Base-by-base conservation (phyloP, 306 rosid genomes). In the Lagenaria siceraria region DNA sequence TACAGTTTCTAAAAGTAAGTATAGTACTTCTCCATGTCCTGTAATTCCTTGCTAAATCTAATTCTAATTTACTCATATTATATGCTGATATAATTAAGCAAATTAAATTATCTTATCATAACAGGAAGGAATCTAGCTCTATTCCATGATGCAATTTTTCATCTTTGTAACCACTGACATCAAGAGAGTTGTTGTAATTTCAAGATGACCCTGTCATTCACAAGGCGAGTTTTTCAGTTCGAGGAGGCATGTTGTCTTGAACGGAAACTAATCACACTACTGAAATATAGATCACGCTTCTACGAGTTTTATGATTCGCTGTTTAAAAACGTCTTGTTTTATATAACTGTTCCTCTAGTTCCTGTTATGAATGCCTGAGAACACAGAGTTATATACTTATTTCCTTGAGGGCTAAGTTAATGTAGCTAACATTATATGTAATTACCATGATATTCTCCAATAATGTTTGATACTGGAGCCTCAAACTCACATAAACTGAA, bases 1-100 rank as follows among this genome's bases (percentile, higher is more conserved):
- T 90, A 95, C 92, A 78, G 86, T 86, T 82, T 90, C 83, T 92
- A 88, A 91, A 51, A 77, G 66, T 54, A 85, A 69, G 96, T 71
- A 81, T 82, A 86, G 77, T 75, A 60, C 21, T 51, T 46, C 17
- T 3, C 3, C 18, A 46, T 46, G 52, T 46, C 9, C 52, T 46
- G 24, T 27, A 52, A 19, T 74, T 54, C 36, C 21, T 55, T 75
- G 36, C 66, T 56, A 18, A 7, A 53, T 75, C 54, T 56, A 74
- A 19, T 54, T 21, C 66, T 24, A 73, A 74, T 74, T 54, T 56
- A 51, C 27, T 72, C 59, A 19, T n/a, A 4, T 4, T n/a, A 2
- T n/a, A 2, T 10, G 43, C 46, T 72, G 61, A 17, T 72, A 71
- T 24, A 7, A 18, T 51, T 6, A 10, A 49, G 59, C 58, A 14